Conservation (phyloP, 179 eudicot species). For the Sideroxylon spinosum region DNA sequence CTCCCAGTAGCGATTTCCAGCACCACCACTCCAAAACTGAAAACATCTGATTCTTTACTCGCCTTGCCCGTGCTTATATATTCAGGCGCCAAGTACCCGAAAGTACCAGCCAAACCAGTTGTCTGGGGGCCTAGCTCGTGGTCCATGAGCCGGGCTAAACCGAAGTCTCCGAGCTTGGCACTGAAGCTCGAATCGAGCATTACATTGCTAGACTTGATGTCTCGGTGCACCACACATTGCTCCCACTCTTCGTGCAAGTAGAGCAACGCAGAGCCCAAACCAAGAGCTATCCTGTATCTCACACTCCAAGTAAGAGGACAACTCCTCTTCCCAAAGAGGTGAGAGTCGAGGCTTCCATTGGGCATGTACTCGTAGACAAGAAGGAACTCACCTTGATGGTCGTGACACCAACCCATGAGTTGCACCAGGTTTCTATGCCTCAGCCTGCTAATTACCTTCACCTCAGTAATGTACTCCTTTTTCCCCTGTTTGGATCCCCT, state of each 20-base stretch:
- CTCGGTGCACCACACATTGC: conserved; percentile 31
- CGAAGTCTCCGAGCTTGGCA: conserved; percentile 30
- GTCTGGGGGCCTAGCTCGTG: conserved; percentile 26
- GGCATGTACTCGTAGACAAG: conserved; percentile 29
- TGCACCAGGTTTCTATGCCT: not conserved
- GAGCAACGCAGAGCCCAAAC: conserved; percentile 28
- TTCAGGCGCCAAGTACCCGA: conserved; percentile 34
- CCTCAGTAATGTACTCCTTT: not conserved
- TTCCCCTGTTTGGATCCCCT: conserved; percentile 23
- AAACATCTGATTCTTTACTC: conserved; percentile 27
- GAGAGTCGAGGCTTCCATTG: conserved; percentile 30
- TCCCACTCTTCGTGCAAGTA: conserved; percentile 36
- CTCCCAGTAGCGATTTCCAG: conserved; percentile 27
- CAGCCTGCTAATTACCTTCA: not conserved
- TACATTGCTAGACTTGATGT: conserved; percentile 30
- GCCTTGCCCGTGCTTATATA: conserved; percentile 20
- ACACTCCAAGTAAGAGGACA: conserved; percentile 18
- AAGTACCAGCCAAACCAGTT: conserved; percentile 28
- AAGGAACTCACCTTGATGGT: not conserved
- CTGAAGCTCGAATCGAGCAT: conserved; percentile 32
- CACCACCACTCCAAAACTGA: conserved; percentile 25
- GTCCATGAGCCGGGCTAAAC: conserved; percentile 28
- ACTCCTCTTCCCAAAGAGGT: conserved; percentile 19
- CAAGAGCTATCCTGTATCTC: conserved; percentile 28
- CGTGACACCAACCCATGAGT: conserved; percentile 8